Evolutionary conservation across 371 early-diverging fungal genomes (phyloP), one percentile per base, ranked within the genome.

Genomic region (Haplosporangium sp.): DNA sequence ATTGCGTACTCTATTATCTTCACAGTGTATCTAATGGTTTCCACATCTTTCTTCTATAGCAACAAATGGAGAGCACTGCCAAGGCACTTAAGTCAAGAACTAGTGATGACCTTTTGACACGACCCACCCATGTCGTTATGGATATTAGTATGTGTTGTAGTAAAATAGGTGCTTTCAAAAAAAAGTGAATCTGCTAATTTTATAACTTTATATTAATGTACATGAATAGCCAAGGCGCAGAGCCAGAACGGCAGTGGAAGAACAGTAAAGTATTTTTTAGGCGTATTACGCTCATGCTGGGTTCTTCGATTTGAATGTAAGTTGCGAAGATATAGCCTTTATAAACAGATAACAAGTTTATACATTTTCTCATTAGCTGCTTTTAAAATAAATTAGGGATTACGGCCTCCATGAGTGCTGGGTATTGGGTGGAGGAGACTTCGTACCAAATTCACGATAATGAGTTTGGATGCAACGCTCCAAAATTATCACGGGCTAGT

Each of bases 241-340:
- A 61, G 72, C 48, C 50, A 48, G 61, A 59, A 40, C 20, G 82
- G 82, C 3, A 40, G 58, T 4, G 76, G 76, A 9, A 50, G 82
- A 50, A 82, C 82, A 1, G 70, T 82, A 11, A 82, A 82, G 39
- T 75, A 62, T 34, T 72, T 82, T 42, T 35, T 82, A 65, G 75
- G 76, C n/a, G 65, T 82, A 13, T 47, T 82, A 2, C 62, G 69
- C 2, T 56, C 60, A 2, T 72, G 66, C 11, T 75, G 82, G 82
- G 67, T 82, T 6, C 67, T 82, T 6, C 69, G 74, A 52, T 74
- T 60, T 45, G 79, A 79, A 40, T 79, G 79, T 79, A 71, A 52
- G 72, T 40, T 4, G 48, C 48, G 11, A 11, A 5, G 17, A 17
- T 17, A n/a, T 17, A 17, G 2, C 5, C 11, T 39, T 15, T 35